phyloP scores from a whole-genome alignment of 495 filamentous ascomycete species.

The Glonium stellatum region DNA sequence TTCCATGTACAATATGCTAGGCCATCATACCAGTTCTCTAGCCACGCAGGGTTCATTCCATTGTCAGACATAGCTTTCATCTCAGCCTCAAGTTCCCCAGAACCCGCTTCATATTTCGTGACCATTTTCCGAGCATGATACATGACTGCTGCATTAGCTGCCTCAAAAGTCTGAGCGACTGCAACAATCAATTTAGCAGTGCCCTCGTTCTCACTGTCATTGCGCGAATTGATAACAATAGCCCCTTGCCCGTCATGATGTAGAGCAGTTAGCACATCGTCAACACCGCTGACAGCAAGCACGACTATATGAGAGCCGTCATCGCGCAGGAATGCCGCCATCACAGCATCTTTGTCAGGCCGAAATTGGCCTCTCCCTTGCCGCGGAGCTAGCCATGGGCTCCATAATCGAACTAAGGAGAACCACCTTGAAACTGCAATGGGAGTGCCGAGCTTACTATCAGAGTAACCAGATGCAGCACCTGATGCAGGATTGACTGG shows the following conservation, averaged over 20 bases:
- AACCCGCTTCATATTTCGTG: slow-evolving; percentile 27
- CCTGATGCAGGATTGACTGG: slow-evolving; percentile 48
- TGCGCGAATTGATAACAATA: slow-evolving; percentile 61
- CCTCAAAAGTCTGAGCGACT: slow-evolving; percentile 67
- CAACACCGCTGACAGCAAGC: slow-evolving; percentile 69
- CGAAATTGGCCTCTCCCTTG: slow-evolving; percentile 63
- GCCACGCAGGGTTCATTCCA: slow-evolving; percentile 61
- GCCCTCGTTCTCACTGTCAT: slow-evolving; percentile 52
- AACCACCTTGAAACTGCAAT: slow-evolving; percentile 59
- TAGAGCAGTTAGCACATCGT: slow-evolving; percentile 65
- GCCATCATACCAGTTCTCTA: slow-evolving; percentile 86
- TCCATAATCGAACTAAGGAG: slow-evolving; percentile 68
- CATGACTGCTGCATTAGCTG: slow-evolving; percentile 70
- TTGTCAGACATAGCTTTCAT: slow-evolving; percentile 38
- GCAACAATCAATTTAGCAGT: slow-evolving; percentile 62
- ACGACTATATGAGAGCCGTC: slow-evolving; percentile 76
- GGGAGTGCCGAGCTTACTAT: slow-evolving; percentile 57
- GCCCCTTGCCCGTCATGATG: slow-evolving; percentile 58
- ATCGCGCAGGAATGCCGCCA: slow-evolving; percentile 70
- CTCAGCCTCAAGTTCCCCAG: slow-evolving; percentile 33
- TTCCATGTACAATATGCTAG: slow-evolving; percentile 88
- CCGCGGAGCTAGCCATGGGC: slow-evolving; percentile 79
- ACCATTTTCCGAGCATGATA: slow-evolving; percentile 76
- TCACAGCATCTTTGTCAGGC: slow-evolving; percentile 67
- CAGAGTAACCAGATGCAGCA: slow-evolving; percentile 47